phyloP scores from a whole-genome alignment of 495 filamentous ascomycete species.

The Pyronema domesticum region DNA sequence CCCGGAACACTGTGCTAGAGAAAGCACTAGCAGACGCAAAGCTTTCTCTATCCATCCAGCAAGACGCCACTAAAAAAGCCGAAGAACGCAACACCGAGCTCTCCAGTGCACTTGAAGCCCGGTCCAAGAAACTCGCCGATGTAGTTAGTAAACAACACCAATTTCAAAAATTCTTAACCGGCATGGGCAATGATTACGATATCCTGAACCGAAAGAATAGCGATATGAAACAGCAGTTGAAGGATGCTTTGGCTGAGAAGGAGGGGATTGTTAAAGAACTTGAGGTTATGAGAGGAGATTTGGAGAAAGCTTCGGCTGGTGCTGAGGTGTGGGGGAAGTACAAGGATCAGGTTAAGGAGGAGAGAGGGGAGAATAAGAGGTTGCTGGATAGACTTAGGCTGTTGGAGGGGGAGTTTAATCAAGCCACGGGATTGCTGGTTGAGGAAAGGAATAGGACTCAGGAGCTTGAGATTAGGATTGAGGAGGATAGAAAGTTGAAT shows the following conservation, averaged over 20 bases:
- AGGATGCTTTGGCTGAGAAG: constrained; percentile 12
- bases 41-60: background rate
- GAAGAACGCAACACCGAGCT: constrained; percentile 10
- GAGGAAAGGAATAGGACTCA: constrained; percentile 19
- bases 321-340: constrained; percentile 6
- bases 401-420: constrained; percentile 14
- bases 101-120: background rate
- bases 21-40: constrained; percentile 7
- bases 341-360: background rate
- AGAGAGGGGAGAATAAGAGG: constrained; percentile 10
- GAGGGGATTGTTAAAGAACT: constrained; percentile 1
- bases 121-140: constrained; percentile 8
- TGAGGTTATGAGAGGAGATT: constrained; percentile 6
- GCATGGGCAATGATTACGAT: constrained; percentile 20
- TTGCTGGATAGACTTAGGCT: constrained; percentile 6
- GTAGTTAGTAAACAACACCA: constrained; percentile 11
- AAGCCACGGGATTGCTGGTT: constrained; percentile 11
- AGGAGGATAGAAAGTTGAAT: background rate
- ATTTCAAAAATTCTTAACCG: constrained; percentile 18
- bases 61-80: background rate
- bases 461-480: constrained; percentile 14
- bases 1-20: constrained; percentile 17
- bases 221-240: constrained; percentile 9
- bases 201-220: constrained; percentile 14
- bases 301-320: constrained; percentile 4